Base-by-base conservation (phyloP, 257 asterid species). In the Lavandula angustifolia region DNA sequence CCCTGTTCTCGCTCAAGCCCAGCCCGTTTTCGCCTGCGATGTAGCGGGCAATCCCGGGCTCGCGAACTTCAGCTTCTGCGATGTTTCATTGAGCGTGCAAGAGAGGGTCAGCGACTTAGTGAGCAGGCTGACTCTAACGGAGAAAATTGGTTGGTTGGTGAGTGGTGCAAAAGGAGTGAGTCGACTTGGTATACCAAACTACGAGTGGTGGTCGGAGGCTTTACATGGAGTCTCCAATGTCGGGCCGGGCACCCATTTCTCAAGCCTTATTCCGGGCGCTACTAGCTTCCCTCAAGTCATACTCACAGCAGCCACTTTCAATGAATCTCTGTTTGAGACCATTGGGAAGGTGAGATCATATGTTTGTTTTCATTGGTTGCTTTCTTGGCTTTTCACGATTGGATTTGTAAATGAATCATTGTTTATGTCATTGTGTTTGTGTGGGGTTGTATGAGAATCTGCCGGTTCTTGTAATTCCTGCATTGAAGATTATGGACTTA, bases 181-280 rank as follows among this genome's bases (percentile, higher is more conserved):
- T 11, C 56, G 92, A 38, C 85, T 88, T 4, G 96, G 96, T 0
- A 82, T 88, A 10, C 95, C 96, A 29, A 62, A 57, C 33, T 88
- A 88, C 68, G 85, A 86, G 52, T 88, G 96, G 96, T 88, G 96
- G 96, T 88, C 96, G 5, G 96, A 88, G 76, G 92, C 94, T 8
- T 61, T 88, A 55, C 96, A 88, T 52, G 96, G 96, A 5, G 82
- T 88, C 3, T 82, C 96, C 0, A 60, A 69, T 16, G 59, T 62
- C 37, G 96, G 96, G 9, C 88, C 86, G 1, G 96, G 96, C 0
- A 67, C 81, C 40, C 64, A 47, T 66, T 88, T 88, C 9, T 7
- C 78, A 17, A 35, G 69, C 68, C 47, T 69, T 3, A 82, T 86
- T n/a, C 95, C 95, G 1, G 86, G 82, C 6, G 95, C 96, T 51